These are phyloP conservation scores for Irpex rosettiformis DNA, from an alignment of 1,284 basidiomycete genomes.

Conservation along the genomic window DNA sequence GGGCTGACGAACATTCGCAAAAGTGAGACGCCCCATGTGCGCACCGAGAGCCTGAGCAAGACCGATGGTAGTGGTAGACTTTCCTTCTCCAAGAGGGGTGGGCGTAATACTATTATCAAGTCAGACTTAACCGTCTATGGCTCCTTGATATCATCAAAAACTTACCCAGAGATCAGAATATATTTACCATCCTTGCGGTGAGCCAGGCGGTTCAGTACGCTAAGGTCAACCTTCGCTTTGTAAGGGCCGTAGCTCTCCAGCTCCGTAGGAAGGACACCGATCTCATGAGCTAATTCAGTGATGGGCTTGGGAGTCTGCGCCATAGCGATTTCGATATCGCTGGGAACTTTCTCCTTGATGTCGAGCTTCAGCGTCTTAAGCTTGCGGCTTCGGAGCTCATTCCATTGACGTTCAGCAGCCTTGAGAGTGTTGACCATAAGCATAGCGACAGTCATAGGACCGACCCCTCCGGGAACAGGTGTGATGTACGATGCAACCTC, in stretches of 20 bases:
- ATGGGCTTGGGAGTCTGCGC: constrained; percentile 94
- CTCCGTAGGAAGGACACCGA: constrained; percentile 85
- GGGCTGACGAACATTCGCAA: constrained; percentile 98
- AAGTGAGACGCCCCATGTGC: constrained; percentile 88
- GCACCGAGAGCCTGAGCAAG: constrained; percentile 96
- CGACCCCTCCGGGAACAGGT: constrained; percentile 97
- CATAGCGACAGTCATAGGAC: constrained; percentile 99
- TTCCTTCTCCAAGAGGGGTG: constrained; percentile 96
- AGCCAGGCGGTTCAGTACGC: constrained; percentile 80
- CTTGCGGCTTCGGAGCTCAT: constrained; percentile 59
- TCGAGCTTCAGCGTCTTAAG: constrained; percentile 80
- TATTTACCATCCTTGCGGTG: constrained; percentile 96
- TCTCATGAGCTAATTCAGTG: constrained; percentile 81
- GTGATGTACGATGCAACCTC: constrained; percentile 88
- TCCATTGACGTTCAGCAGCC: constrained; percentile 82
- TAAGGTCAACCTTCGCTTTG: constrained; percentile 97
- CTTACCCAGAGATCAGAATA: constrained; percentile 89
- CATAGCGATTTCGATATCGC: constrained; percentile 95
- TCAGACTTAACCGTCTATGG: neutral
- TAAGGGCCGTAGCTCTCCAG: constrained; percentile 94
- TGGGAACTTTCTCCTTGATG: constrained; percentile 84
- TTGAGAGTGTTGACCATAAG: constrained; percentile 95
- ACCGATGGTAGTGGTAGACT: constrained; percentile 98
- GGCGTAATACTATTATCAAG: constrained; percentile 78
- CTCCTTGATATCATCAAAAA: constrained; percentile 2